These are phyloP conservation scores for Jacaranda mimosifolia DNA, from an alignment of 257 asterid species.

Conservation along the genomic window DNA sequence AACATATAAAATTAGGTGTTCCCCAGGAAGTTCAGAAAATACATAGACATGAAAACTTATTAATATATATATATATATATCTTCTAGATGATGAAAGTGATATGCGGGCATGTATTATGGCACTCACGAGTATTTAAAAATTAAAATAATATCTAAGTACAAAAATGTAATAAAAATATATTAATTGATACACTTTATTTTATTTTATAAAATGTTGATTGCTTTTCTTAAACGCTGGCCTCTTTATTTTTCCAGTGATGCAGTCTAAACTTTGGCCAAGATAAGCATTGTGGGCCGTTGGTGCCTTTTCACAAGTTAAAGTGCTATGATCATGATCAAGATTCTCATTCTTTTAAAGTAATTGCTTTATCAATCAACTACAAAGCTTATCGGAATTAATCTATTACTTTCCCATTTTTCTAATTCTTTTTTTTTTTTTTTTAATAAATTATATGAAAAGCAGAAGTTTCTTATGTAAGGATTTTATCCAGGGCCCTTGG, in stretches of 20 bases:
- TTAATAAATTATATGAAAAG: neutral
- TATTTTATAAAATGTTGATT: neutral
- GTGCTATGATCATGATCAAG: neutral
- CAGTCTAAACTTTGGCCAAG: neutral
- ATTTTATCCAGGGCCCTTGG: neutral
- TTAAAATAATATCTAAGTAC: too few species aligned
- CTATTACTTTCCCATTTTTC: neutral
- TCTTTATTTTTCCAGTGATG: neutral
- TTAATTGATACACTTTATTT: too few species aligned
- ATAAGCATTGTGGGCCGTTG: neutral
- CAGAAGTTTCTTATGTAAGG: neutral
- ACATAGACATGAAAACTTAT: too few species aligned
- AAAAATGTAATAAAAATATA: too few species aligned
- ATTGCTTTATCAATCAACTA: neutral
- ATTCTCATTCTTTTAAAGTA: neutral
- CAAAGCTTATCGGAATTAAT: neutral
- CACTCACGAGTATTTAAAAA: too few species aligned
- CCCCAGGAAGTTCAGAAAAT: too few species aligned
- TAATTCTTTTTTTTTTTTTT: neutral
- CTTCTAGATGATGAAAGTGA: too few species aligned
- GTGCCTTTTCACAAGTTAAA: conserved; percentile 1
- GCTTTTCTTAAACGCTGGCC: neutral
- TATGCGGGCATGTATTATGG: too few species aligned
- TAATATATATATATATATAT: too few species aligned
- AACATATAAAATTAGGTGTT: too few species aligned